These are phyloP conservation scores for Biscogniauxia marginata DNA, from an alignment of 2,329 filamentous ascomycete species.

Conservation along the genomic window DNA sequence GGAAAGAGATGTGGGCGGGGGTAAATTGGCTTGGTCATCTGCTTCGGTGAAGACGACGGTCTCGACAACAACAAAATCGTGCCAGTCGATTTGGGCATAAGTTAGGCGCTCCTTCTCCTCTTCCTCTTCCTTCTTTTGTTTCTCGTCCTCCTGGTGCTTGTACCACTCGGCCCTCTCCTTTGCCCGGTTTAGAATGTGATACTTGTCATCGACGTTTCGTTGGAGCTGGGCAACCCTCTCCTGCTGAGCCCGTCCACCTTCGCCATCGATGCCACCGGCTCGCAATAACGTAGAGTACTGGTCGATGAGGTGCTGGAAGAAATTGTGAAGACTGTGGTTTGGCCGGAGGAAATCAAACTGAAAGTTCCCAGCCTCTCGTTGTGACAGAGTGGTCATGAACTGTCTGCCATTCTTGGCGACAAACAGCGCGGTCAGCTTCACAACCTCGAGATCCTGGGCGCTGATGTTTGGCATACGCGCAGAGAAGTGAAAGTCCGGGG, in stretches of 20 bases:
- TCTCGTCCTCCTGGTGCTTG: slow-evolving; percentile 80
- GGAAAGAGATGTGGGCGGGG: slow-evolving; percentile 82
- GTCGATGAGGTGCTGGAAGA: slow-evolving; percentile 88
- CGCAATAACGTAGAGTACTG: slow-evolving; percentile 84
- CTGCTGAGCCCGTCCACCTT: slow-evolving; percentile 66
- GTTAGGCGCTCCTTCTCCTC: slow-evolving; percentile 74
- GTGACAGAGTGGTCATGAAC: slow-evolving; percentile 86
- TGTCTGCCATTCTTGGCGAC: slow-evolving; percentile 89
- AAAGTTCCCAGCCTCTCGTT: slow-evolving; percentile 84
- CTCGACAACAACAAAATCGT: slow-evolving; percentile 94
- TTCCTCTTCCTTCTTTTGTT: slow-evolving; percentile 84
- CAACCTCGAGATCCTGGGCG: slow-evolving; percentile 80
- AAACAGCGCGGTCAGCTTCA: slow-evolving; percentile 80
- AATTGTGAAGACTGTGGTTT: slow-evolving; percentile 94
- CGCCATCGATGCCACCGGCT: slow-evolving; percentile 64
- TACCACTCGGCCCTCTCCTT: slow-evolving; percentile 85
- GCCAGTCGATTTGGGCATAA: slow-evolving; percentile 92
- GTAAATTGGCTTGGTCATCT: slow-evolving; percentile 83
- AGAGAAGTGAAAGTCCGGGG: slow-evolving; percentile 86
- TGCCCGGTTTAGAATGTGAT: slow-evolving; percentile 74
- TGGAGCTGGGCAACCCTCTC: slow-evolving; percentile 71
- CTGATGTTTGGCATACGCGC: slow-evolving; percentile 97
- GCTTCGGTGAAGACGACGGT: slow-evolving; percentile 88
- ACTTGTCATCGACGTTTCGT: slow-evolving; percentile 75
- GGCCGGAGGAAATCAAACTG: slow-evolving; percentile 96